Evolutionary conservation across 257 asterid genomes (phyloP).

Genomic region (Cordia subcordata): DNA sequence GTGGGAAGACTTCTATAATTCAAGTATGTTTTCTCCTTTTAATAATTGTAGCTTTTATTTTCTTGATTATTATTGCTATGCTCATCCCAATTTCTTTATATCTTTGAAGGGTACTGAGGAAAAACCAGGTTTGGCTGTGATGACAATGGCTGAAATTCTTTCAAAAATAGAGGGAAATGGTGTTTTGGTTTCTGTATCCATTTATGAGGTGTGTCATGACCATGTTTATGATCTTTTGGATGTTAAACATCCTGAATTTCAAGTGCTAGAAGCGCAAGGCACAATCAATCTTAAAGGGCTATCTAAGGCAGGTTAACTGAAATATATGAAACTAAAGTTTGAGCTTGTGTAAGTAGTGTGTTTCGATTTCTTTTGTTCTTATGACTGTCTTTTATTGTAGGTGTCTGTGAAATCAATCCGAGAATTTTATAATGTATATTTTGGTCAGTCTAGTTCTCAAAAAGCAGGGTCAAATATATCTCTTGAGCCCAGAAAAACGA

Average conservation of each 20-base stretch:
- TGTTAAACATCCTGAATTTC: constrained; percentile 44
- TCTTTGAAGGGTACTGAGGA: constrained; percentile 49
- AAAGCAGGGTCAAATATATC: constrained; percentile 32
- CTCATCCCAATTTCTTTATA: constrained; percentile 6
- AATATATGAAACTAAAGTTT: not conserved
- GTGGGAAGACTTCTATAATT: constrained; percentile 70
- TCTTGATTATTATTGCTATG: not conserved
- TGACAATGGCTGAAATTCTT: constrained; percentile 69
- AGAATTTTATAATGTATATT: constrained; percentile 43
- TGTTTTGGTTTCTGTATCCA: constrained; percentile 45
- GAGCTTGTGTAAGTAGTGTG: not conserved
- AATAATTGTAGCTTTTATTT: not conserved
- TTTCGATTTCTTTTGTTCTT: constrained; percentile 8
- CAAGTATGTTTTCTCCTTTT: constrained; percentile 37
- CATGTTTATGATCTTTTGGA: constrained; percentile 64
- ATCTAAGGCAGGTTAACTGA: constrained; percentile 49
- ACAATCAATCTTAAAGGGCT: constrained; percentile 74
- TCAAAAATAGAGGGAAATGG: constrained; percentile 36
- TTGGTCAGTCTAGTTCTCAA: constrained; percentile 19
- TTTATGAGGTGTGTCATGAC: constrained; percentile 64
- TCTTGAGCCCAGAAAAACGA: constrained; percentile 34
- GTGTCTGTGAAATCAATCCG: constrained; percentile 43
- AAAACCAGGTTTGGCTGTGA: constrained; percentile 62
- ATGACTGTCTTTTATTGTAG: constrained; percentile 30
- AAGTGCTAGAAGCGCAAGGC: constrained; percentile 65